Evolutionary conservation across 805 yeast species (phyloP).

Genomic region (Yamadazyma sp.): DNA sequence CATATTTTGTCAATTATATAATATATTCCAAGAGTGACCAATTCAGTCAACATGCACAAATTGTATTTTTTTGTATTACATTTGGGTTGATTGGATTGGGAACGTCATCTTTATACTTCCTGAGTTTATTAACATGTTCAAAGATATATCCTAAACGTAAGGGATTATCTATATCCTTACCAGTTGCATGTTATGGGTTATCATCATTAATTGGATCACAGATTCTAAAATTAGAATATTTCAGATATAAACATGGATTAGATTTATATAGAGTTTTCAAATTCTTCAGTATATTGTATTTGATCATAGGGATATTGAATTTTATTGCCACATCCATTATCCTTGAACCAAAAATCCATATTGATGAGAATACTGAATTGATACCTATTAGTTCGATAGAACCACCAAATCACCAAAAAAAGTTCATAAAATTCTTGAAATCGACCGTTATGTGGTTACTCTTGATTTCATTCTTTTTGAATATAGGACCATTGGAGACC

Average conservation of each 20-base stretch:
- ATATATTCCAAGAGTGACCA: background rate
- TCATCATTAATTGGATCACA: slow-evolving; percentile 77
- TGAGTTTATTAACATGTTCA: slow-evolving; percentile 77
- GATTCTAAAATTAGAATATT: slow-evolving; percentile 41
- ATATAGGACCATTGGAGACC: slow-evolving; percentile 83
- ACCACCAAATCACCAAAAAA: slow-evolving; percentile 26
- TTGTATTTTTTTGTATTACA: slow-evolving; percentile 35
- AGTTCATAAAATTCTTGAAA: slow-evolving; percentile 37
- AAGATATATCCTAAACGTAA: slow-evolving; percentile 74
- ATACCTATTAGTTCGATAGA: slow-evolving; percentile 35
- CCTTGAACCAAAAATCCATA: slow-evolving; percentile 36
- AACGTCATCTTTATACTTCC: slow-evolving; percentile 69
- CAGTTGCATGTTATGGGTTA: slow-evolving; percentile 84
- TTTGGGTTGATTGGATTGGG: slow-evolving; percentile 66
- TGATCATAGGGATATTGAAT: slow-evolving; percentile 54
- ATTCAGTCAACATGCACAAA: slow-evolving; percentile 1
- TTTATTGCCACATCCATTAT: slow-evolving; percentile 66
- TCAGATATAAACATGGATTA: slow-evolving; percentile 28
- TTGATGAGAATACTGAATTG: slow-evolving; percentile 21
- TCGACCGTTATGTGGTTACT: slow-evolving; percentile 64
- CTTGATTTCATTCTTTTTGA: slow-evolving; percentile 59
- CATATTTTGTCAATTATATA: slow-evolving; percentile 46
- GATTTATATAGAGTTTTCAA: slow-evolving; percentile 52
- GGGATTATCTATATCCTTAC: slow-evolving; percentile 80
- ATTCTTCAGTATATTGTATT: slow-evolving; percentile 51